phyloP scores from a whole-genome alignment of 805 yeast species.

The Myxozyma udenii region DNA sequence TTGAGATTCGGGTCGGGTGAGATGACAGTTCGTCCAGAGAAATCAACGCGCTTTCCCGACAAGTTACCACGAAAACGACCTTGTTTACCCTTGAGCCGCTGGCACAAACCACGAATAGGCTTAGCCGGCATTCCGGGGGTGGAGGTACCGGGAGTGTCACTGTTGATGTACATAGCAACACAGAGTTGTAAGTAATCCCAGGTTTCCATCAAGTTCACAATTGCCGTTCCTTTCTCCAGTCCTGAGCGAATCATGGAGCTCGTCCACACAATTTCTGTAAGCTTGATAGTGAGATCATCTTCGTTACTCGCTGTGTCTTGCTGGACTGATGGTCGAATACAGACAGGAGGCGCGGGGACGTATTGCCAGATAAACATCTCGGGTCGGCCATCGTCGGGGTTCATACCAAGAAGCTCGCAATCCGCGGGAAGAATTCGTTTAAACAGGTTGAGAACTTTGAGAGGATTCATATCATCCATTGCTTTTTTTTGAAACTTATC shows the following conservation, averaged over 20 bases:
- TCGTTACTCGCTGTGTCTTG: constrained; percentile 90
- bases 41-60: constrained; percentile 98
- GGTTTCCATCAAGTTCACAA: constrained; percentile 93
- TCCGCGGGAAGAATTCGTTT: constrained; percentile 81
- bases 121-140: constrained; percentile 46
- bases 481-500: constrained; percentile 84
- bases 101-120: constrained; percentile 94
- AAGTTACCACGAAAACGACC: constrained; percentile 98
- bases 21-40: constrained; percentile 96
- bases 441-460: constrained; percentile 81
- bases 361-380: constrained; percentile 97
- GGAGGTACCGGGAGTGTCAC: constrained; percentile 81
- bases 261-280: constrained; percentile 96
- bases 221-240: constrained; percentile 88
- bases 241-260: constrained; percentile 93
- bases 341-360: constrained; percentile 97
- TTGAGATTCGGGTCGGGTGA: constrained; percentile 96
- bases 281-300: constrained; percentile 92
- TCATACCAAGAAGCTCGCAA: constrained; percentile 89
- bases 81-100: constrained; percentile 95
- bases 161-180: constrained; percentile 95
- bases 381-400: constrained; percentile 85
- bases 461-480: constrained; percentile 89
- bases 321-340: constrained; percentile 97
- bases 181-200: constrained; percentile 97